A percentile compares a stretch with the other conserved stretches of the same genome.
Evolutionary conservation across 805 yeast species (phyloP).

Genomic region (Kodamaea jinghongensis): DNA sequence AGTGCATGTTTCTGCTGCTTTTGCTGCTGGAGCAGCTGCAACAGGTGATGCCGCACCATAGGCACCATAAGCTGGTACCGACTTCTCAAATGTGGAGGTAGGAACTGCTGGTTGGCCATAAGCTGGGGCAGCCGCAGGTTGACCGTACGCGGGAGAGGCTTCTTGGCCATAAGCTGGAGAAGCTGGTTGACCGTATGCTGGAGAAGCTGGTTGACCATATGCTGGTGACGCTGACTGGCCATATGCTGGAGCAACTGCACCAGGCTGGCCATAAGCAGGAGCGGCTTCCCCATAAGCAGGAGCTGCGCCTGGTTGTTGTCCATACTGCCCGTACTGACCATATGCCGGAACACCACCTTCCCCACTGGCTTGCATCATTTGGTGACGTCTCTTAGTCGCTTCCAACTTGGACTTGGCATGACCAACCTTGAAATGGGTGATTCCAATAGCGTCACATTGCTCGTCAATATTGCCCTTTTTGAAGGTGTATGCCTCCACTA

Average conservation of each 20-base stretch:
- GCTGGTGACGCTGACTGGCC: slow-evolving; percentile 15
- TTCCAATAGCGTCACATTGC: slow-evolving; percentile 81
- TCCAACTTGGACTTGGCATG: slow-evolving; percentile 84
- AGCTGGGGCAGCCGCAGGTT: slow-evolving; percentile 17
- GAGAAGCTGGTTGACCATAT: slow-evolving; percentile 6
- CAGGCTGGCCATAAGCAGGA: slow-evolving; percentile 16
- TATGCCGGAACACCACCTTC: slow-evolving; percentile 24
- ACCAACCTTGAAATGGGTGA: slow-evolving; percentile 86
- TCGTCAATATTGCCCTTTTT: slow-evolving; percentile 93
- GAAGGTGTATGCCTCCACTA: slow-evolving; percentile 69
- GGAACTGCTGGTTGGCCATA: background rate
- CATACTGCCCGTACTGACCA: slow-evolving; percentile 15
- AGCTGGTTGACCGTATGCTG: slow-evolving; percentile 8
- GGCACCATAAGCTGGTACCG: slow-evolving; percentile 13
- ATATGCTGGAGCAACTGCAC: slow-evolving; percentile 13
- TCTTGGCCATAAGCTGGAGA: slow-evolving; percentile 13
- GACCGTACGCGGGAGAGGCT: slow-evolving; percentile 16
- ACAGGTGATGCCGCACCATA: slow-evolving; percentile 22
- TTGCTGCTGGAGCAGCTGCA: slow-evolving; percentile 27
- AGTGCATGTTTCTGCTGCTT: slow-evolving; percentile 64
- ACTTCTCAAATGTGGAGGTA: background rate
- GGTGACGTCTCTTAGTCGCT: slow-evolving; percentile 74
- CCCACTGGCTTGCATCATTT: slow-evolving; percentile 32
- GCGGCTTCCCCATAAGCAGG: slow-evolving; percentile 23
- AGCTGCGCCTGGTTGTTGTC: slow-evolving; percentile 13